Base-by-base conservation (phyloP, 106 monocot genomes). In the Xerophyta viscosa region DNA sequence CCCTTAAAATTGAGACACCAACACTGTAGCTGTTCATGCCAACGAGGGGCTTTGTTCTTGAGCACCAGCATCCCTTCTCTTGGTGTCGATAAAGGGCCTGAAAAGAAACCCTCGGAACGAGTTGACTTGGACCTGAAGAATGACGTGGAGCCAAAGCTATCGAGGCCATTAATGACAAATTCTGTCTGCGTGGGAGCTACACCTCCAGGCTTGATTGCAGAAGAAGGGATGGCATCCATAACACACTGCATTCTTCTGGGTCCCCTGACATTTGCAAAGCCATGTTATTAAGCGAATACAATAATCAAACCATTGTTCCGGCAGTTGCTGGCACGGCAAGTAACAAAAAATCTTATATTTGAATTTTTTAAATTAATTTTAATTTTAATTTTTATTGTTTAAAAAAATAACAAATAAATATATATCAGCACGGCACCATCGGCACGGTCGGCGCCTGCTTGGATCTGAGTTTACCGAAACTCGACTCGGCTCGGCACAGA, bases 161-260 rank as follows among this genome's bases (percentile, higher is more conserved):
- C 79, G 9, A 70, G 46, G 50, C 53, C 63, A 45, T 43, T 46
- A 31, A 63, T 56, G 53, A 73, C 79, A 29, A 87, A 77, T 13
- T 77, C 80, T 0, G 68, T 76, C 45, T 56, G 87, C 1, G 61
- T 69, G 0, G 92, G 87, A 4, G 77, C 87, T 24, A 44, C 60
- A 0, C 83, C 92, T 50, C 72, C 83, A 29, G 74, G 71, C 67
- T 69, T 66, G 43, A 84, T 72, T 58, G 83, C 69, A 37, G 94
- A 88, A 13, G 65, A 54, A 41, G 84, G 81, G 44, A 94, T 88
- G 1, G 88, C 77, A 50, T 94, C 78, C 94, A 94, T 84, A 22
- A 70, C 50, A 41, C 88, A 88, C 6, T 73, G 64, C 84, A 94
- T 94, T 66, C 70, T 84, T 61, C 94, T 72, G 10, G 94, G 94